These are phyloP conservation scores for Boletus reticulatus DNA, from an alignment of 768 basidiomycete genomes.

Conservation along the genomic window DNA sequence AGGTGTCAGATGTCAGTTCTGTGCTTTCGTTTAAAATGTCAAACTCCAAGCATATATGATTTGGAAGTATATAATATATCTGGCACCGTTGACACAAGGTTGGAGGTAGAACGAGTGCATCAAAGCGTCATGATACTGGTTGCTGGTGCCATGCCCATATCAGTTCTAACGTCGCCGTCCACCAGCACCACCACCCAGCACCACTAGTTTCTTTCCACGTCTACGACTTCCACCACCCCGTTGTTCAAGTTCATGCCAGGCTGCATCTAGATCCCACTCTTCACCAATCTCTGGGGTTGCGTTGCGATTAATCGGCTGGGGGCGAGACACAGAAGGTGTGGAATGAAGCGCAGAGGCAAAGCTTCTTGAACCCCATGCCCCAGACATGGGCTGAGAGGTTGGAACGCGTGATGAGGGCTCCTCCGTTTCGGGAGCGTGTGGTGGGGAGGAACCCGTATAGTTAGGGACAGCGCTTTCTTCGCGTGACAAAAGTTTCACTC, in stretches of 20 bases:
- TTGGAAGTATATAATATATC: slow-evolving; percentile 4
- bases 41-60: neutral
- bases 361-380: slow-evolving; percentile 78
- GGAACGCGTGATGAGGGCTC: slow-evolving; percentile 6
- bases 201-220: slow-evolving; percentile 61
- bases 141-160: neutral
- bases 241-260: slow-evolving; percentile 80
- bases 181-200: slow-evolving; percentile 64
- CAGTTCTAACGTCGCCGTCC: slow-evolving; percentile 42
- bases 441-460: slow-evolving; percentile 4
- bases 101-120: neutral
- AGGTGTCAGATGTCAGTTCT: neutral
- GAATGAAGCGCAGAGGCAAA: slow-evolving; percentile 80
- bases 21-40: neutral
- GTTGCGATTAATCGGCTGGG: slow-evolving; percentile 30
- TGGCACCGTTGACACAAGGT: slow-evolving; percentile 12
- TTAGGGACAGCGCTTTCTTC: slow-evolving; percentile 10
- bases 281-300: slow-evolving; percentile 40
- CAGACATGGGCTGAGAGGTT: slow-evolving; percentile 30
- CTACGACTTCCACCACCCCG: slow-evolving; percentile 51
- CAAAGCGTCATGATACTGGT: neutral
- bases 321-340: slow-evolving; percentile 44
- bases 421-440: slow-evolving; percentile 14
- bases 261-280: slow-evolving; percentile 76
- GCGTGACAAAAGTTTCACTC: slow-evolving; percentile 31